Conservation (phyloP, 2,329 filamentous ascomycete species). For the Phyllosticta citriasiana region DNA sequence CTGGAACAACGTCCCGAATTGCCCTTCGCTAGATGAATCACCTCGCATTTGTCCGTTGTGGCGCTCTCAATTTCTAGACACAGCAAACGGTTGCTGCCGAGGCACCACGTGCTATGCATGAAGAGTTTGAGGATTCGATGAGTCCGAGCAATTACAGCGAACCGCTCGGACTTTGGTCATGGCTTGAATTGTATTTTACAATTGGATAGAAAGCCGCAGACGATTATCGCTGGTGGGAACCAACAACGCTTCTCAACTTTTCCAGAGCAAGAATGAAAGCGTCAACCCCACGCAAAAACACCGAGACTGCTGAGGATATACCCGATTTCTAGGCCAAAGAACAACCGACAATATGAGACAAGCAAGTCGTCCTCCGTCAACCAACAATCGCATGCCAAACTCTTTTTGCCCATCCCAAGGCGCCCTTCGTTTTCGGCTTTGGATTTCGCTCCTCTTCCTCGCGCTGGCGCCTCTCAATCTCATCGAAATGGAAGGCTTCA, state of each 20-base stretch:
- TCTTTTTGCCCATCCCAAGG: neutral
- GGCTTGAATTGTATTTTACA: neutral
- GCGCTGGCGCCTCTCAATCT: constrained; percentile 4
- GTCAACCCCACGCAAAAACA: neutral
- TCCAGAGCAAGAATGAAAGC: neutral
- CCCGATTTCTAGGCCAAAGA: neutral
- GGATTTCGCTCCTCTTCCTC: neutral
- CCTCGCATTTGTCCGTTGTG: neutral
- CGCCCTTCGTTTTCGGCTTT: neutral
- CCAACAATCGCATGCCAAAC: neutral
- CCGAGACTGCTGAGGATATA: neutral
- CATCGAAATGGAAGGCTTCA: constrained; percentile 5
- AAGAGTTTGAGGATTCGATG: neutral
- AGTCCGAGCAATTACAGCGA: neutral
- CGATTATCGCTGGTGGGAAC: neutral
- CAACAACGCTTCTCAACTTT: neutral
- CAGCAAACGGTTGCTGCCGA: neutral
- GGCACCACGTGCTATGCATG: neutral
- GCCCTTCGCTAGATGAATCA: neutral
- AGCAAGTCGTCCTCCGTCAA: neutral
- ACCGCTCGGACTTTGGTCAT: neutral
- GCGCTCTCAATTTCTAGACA: neutral
- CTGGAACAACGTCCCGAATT: neutral
- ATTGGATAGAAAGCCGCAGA: neutral
- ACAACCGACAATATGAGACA: neutral